phyloP scores from a whole-genome alignment of 2,329 filamentous ascomycete species.

The Aspergillus sp. region DNA sequence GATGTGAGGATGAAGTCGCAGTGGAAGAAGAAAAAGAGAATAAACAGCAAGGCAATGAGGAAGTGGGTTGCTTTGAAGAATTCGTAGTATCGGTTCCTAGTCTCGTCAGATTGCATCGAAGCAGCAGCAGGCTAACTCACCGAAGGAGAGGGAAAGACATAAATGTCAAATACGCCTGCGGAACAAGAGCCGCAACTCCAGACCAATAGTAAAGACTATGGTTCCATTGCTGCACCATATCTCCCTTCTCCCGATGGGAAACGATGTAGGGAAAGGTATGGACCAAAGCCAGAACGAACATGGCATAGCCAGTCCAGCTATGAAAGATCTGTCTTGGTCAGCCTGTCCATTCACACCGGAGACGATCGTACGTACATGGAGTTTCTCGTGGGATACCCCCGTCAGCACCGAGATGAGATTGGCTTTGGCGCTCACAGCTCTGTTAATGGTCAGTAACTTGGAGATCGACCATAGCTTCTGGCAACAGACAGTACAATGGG shows the following conservation, averaged over 20 bases:
- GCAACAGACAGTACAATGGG: conserved; percentile 40
- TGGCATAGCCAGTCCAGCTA: conserved; percentile 46
- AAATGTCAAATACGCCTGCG: conserved; percentile 48
- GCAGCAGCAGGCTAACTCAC: conserved; percentile 32
- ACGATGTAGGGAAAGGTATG: conserved; percentile 55
- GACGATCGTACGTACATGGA: conserved; percentile 31
- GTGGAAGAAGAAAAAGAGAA: conserved; percentile 53
- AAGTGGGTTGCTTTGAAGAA: conserved; percentile 53
- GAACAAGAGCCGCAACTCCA: conserved; percentile 45
- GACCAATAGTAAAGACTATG: conserved; percentile 45
- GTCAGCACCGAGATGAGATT: conserved; percentile 48
- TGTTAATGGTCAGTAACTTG: conserved; percentile 11
- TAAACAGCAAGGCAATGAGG: conserved; percentile 44
- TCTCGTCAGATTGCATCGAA: too few relatives aligned
- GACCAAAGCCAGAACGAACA: conserved; percentile 47
- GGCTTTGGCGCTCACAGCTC: conserved; percentile 44
- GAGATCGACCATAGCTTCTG: not conserved
- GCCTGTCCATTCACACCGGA: not conserved
- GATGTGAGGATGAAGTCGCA: conserved; percentile 48
- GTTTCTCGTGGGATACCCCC: conserved; percentile 48
- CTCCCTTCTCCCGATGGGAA: conserved; percentile 39
- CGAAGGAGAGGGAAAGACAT: conserved; percentile 44
- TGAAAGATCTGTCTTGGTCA: conserved; percentile 33
- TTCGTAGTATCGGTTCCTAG: conserved; percentile 50
- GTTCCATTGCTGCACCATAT: conserved; percentile 41